A percentile compares a stretch with the other conserved stretches of the same genome.
Conservation (phyloP, 257 asterid genomes). For the Ilex aquifolium region DNA sequence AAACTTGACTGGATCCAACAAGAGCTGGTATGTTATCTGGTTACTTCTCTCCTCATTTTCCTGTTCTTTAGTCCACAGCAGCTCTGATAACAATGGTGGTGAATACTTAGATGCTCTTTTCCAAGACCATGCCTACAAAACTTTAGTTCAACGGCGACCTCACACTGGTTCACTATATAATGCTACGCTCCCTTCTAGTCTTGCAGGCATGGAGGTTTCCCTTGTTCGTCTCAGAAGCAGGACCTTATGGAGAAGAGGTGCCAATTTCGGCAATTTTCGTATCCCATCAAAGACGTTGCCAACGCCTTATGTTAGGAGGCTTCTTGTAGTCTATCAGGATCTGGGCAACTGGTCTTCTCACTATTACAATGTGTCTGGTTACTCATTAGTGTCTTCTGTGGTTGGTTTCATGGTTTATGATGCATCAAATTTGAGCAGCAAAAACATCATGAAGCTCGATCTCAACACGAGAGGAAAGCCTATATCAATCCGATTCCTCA, state of each 20-base stretch:
- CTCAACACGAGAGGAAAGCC: conserved; percentile 52
- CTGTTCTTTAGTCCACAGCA: conserved; percentile 21
- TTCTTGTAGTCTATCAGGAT: conserved; percentile 62
- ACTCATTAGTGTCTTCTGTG: conserved; percentile 47
- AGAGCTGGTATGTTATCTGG: conserved; percentile 13
- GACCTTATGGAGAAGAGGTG: conserved; percentile 59
- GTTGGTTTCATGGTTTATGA: conserved; percentile 62
- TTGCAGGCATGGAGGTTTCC: conserved; percentile 62
- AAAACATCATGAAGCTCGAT: conserved; percentile 31
- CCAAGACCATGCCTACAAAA: conserved; percentile 47
- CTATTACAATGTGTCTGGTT: conserved; percentile 58
- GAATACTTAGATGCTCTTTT: conserved; percentile 48
- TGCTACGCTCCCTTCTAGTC: conserved; percentile 50
- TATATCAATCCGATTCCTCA: conserved; percentile 37
- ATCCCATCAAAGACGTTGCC: conserved; percentile 63
- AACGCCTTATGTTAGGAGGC: conserved; percentile 52
- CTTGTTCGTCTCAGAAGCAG: conserved; percentile 56
- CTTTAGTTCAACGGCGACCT: conserved; percentile 40
- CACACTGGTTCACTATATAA: conserved; percentile 57
- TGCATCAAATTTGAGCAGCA: conserved; percentile 35
- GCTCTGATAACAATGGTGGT: conserved; percentile 24
- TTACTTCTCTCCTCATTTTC: conserved; percentile 27
- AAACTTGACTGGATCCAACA: conserved; percentile 21
- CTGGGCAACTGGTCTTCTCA: conserved; percentile 60
- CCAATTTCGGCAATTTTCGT: conserved; percentile 49